These are phyloP conservation scores for Apodospora peruviana DNA, from an alignment of 495 filamentous ascomycete genomes.

Conservation along the genomic window DNA sequence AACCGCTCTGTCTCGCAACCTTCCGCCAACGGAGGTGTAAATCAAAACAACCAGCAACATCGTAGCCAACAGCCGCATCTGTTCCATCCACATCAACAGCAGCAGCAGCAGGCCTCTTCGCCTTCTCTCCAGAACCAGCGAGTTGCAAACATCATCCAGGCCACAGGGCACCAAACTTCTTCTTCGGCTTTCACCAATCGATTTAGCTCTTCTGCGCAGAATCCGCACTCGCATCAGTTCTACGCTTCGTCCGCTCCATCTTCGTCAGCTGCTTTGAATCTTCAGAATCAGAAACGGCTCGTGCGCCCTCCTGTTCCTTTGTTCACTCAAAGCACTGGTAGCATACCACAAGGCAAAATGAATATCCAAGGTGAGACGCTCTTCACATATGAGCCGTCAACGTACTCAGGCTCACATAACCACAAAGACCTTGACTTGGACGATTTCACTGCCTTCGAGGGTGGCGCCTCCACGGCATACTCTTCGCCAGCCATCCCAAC, in stretches of 20 bases:
- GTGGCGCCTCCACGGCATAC: conserved; percentile 41
- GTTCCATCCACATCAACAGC: conserved; percentile 2
- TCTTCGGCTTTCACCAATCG: conserved; percentile 54
- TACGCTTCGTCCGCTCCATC: conserved; percentile 49
- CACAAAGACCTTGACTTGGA: conserved; percentile 43
- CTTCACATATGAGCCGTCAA: not conserved
- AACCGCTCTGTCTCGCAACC: conserved; percentile 37
- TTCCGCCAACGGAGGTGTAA: conserved; percentile 35
- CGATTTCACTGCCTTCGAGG: conserved; percentile 48
- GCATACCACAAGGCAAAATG: conserved; percentile 40
- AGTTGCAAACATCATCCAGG: conserved; percentile 55
- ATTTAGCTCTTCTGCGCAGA: conserved; percentile 43
- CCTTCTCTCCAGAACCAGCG: conserved; percentile 48
- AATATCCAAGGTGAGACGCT: conserved; percentile 37
- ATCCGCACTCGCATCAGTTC: conserved; percentile 35
- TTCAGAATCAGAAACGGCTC: conserved; percentile 38
- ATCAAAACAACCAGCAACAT: conserved; percentile 34
- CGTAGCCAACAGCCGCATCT: conserved; percentile 28
- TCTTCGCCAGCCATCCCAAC: conserved; percentile 47
- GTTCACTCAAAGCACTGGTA: conserved; percentile 45
- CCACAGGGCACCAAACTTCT: conserved; percentile 52
- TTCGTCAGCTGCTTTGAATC: conserved; percentile 37
- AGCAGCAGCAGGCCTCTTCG: conserved; percentile 25
- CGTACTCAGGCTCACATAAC: conserved; percentile 40
- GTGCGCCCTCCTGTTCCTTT: conserved; percentile 47